phyloP scores from a whole-genome alignment of 2,329 filamentous ascomycete genomes.

The Xylariaceae sp. region DNA sequence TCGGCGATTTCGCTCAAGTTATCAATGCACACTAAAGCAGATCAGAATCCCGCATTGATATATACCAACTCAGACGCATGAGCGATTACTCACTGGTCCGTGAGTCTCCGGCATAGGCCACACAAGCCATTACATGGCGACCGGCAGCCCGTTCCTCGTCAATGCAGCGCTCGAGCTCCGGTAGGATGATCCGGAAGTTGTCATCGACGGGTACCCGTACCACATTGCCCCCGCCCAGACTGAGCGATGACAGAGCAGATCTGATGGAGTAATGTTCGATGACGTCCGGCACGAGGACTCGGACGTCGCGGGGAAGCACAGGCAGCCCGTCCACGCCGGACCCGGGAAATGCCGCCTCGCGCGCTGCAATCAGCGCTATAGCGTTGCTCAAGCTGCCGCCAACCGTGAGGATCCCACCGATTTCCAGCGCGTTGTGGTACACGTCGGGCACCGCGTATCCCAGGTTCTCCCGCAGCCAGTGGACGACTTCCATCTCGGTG shows the following conservation, averaged over 20 bases:
- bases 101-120: slow-evolving; percentile 1
- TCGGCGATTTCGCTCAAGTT: background rate
- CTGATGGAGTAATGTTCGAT: background rate
- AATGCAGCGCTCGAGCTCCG: background rate
- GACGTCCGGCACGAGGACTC: background rate
- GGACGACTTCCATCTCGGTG: background rate
- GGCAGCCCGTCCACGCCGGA: background rate
- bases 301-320: background rate
- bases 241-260: background rate
- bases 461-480: background rate
- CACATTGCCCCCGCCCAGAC: background rate
- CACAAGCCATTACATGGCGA: background rate
- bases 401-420: background rate
- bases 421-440: background rate
- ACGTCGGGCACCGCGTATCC: background rate
- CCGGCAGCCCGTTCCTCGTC: background rate
- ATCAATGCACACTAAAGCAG: background rate
- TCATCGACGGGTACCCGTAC: background rate
- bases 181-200: background rate
- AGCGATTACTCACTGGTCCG: background rate
- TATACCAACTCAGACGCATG: no score
- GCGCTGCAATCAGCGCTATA: background rate
- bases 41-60: background rate
- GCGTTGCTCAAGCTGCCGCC: background rate
- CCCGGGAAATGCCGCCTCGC: background rate